Evolutionary conservation across 1,284 basidiomycete genomes (phyloP), one percentile per base, ranked within the genome.

Genomic region (Trametes sp.): DNA sequence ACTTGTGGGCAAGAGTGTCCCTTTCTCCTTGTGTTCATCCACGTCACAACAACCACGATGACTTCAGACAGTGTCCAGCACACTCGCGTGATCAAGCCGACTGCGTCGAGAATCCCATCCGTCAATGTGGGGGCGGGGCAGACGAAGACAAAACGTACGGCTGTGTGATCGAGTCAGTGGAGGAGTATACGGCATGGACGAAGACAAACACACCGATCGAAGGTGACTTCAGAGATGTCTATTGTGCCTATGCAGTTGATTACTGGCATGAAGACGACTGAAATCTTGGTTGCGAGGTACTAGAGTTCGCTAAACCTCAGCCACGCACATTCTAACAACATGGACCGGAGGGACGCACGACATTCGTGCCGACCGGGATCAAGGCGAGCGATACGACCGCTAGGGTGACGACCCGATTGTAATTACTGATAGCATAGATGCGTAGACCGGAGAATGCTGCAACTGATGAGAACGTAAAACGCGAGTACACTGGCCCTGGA

Each of bases 21-120:
- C 23, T 33, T 59, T 13, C 45, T 29, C 58, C 61, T 61, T 1
- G 63, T 67, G 35, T 63, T 64, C 44, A 59, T 46, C 59, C 63
- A 67, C 21, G 66, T 67, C 24, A 63, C 59, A n/a, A 59, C 23
- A 28, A 67, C 57, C 44, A 65, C 63, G 21, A 67, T 64, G 16
- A 53, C 59, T 7, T 67, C 66, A 13, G 61, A 67, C 10, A 46
- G n/a, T 9, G 56, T 54, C 58, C 61, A 59, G 21, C 44, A 59
- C 3, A 53, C 57, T 19, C 66, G 49, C 19, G 63, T 67, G 23
- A 44, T 29, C n/a, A 63, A 23, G 28, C 56, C 42, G 21, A 64
- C 66, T 67, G 42, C 19, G 9, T 19, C 31, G n/a, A n/a, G 31
- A 8, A 14, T 14, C 11, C 5, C 14, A 3, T 41, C 23, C 48